Base-by-base conservation (phyloP, 2,329 filamentous ascomycete species). In the Fusarium napiforme region DNA sequence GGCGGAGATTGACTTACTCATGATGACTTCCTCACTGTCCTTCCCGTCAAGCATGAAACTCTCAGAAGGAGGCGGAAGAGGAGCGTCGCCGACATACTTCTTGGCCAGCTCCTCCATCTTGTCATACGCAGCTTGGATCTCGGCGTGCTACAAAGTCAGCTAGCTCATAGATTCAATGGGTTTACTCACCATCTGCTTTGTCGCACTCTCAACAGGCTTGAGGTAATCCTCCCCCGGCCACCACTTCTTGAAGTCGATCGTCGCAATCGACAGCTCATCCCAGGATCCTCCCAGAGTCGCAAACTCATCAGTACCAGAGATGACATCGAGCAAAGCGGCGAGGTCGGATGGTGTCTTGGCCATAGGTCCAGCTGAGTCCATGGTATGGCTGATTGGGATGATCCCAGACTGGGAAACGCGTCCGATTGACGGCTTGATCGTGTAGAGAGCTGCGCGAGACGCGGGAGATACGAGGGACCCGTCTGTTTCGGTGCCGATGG, bases 401-500 rank as follows among this genome's bases (percentile, higher is more conserved):
- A 40, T 43, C 9, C 53, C 53, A 30, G 26, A 30, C 10, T 40
- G 18, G 3, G 30, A 28, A 14, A 50, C 28, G 1, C 47, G 74
- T n/a, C 71, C 71, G 7, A 70, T 43, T 4, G 72, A 75, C 3
- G 76, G 74, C 46, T 79, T 81, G 34, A 81, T 45, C 5, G 75
- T 74, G 55, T 79, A 81, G 2, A 81, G 39, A 9, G 69, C 77
- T 5, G 75, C 65, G 4, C 77, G 59, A 1, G 60, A 67, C 2
- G 75, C 46, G 2, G 78, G 77, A 2, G 72, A 73, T 26, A 79
- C 66, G 23, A 80, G 74, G 2, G 77, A 82, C 9, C 80, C 79
- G 16, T 77, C 71, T 11, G 81, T 82, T 67, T 83, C 80, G 23
- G 79, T 79, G 12, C 75, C 80, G 32, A 82, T 76, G 14, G 79